These are phyloP conservation scores for Verbascum thapsus DNA, from an alignment of 257 asterid species.

Conservation along the genomic window DNA sequence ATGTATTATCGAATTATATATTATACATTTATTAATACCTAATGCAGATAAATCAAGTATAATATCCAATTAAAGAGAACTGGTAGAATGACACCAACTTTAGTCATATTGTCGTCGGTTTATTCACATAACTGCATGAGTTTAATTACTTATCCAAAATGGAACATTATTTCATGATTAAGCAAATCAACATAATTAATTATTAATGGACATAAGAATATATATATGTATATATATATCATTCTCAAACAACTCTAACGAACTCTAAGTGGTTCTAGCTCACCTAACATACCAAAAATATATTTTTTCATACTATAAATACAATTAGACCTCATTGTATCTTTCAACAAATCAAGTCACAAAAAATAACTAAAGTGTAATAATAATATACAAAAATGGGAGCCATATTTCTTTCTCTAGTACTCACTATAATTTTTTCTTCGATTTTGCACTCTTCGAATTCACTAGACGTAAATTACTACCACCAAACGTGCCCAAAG, in stretches of 20 bases:
- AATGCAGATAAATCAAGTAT: background rate
- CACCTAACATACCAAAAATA: slow-evolving; percentile 38
- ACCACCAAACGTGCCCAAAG: slow-evolving; percentile 69
- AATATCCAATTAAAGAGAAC: background rate
- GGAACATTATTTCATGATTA: slow-evolving; percentile 12
- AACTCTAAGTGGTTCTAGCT: slow-evolving; percentile 41
- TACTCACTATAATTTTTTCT: slow-evolving; percentile 26
- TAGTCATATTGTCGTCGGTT: background rate
- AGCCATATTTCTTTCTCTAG: slow-evolving; percentile 30
- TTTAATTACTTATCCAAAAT: background rate
- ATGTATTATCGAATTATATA: background rate
- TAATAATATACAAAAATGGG: slow-evolving; percentile 42
- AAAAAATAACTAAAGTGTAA: background rate
- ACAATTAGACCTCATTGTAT: slow-evolving; percentile 17
- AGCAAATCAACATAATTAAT: slow-evolving; percentile 8
- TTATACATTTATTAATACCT: background rate
- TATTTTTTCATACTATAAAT: slow-evolving; percentile 34
- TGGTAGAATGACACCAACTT: background rate
- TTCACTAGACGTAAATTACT: slow-evolving; percentile 56
- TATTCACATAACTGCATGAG: too few relatives aligned
- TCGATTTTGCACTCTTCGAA: slow-evolving; percentile 31
- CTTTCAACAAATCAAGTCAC: slow-evolving; percentile 7
- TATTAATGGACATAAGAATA: background rate
- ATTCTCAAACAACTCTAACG: slow-evolving; percentile 35
- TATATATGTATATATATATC: background rate